Percentiles rank a stretch among this genome's conserved stretches.
Conservation (phyloP, 805 yeast genomes). For the Myxozyma monticola region DNA sequence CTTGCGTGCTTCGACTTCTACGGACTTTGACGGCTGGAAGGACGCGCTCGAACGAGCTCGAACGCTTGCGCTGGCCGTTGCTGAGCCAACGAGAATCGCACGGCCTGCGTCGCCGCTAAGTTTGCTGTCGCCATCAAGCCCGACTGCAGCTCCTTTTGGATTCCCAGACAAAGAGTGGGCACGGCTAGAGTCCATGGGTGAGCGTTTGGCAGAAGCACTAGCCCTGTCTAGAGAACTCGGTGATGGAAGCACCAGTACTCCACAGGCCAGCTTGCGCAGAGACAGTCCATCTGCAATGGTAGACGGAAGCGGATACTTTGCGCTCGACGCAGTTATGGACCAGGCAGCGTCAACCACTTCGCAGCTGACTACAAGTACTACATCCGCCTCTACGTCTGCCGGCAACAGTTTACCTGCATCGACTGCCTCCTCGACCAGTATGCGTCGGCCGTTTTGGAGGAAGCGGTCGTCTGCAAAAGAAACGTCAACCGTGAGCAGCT, state of each 20-base stretch:
- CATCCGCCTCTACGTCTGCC: too few species aligned
- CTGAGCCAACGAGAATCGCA: too few species aligned
- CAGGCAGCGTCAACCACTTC: not conserved
- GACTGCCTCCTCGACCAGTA: too few species aligned
- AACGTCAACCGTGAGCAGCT: not conserved
- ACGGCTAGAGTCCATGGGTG: slow-evolving; percentile 10
- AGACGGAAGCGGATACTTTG: slow-evolving; percentile 7
- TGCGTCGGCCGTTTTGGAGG: slow-evolving; percentile 6
- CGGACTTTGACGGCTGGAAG: slow-evolving; percentile 80
- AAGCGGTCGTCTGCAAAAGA: slow-evolving; percentile 7
- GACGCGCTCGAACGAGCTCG: slow-evolving; percentile 48
- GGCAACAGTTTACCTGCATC: too few species aligned
- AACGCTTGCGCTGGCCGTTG: slow-evolving; percentile 7
- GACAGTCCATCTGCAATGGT: too few species aligned
- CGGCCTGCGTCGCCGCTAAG: not conserved
- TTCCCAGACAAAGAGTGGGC: too few species aligned
- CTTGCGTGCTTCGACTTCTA: slow-evolving; percentile 62
- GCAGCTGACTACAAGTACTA: not conserved
- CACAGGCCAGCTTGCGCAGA: too few species aligned
- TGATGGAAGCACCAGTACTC: not conserved
- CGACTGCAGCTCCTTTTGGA: too few species aligned
- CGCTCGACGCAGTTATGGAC: slow-evolving; percentile 4
- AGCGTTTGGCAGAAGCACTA: slow-evolving; percentile 9
- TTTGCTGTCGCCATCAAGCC: too few species aligned
- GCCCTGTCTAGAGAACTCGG: not conserved